These are phyloP conservation scores for Trichoderma orchidacearum DNA, from an alignment of 495 filamentous ascomycete species.

Conservation along the genomic window DNA sequence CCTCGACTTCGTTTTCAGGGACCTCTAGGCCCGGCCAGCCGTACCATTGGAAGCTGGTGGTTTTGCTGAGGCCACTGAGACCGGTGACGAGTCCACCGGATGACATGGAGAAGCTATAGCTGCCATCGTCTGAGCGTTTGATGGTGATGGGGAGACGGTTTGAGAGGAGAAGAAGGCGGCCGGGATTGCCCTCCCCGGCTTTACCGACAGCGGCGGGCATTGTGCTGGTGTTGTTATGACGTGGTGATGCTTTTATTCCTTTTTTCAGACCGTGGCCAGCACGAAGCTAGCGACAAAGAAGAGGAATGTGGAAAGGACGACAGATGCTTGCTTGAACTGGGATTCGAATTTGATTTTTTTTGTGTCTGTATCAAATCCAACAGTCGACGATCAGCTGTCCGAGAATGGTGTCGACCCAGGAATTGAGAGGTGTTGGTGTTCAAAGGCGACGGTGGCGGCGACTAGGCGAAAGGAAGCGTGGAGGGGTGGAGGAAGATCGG, in stretches of 20 bases:
- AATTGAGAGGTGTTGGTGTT: no score
- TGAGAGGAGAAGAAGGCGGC: conserved; percentile 68
- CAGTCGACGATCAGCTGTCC: not conserved
- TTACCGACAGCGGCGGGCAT: conserved; percentile 15
- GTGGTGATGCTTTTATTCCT: no score
- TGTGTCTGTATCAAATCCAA: no score
- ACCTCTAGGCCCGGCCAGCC: conserved; percentile 91
- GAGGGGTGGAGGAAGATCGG: not conserved
- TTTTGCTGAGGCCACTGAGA: conserved; percentile 75
- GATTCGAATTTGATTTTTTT: not conserved
- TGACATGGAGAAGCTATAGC: conserved; percentile 84
- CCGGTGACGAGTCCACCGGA: conserved; percentile 90
- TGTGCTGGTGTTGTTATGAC: conserved; percentile 7
- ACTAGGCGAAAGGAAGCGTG: not conserved
- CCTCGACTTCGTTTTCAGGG: conserved; percentile 52
- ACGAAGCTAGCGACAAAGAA: no score
- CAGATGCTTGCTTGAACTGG: no score
- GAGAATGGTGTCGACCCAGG: no score
- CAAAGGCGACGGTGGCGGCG: not conserved
- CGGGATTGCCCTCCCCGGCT: conserved; percentile 6
- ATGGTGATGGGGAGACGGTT: conserved; percentile 93
- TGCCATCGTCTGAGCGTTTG: conserved; percentile 68
- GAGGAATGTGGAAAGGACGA: no score
- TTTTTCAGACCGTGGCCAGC: no score
- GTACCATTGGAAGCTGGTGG: conserved; percentile 92